Evolutionary conservation across 2,329 filamentous ascomycete genomes (phyloP), one percentile per base, ranked within the genome.

Genomic region (Xylaria sp.): DNA sequence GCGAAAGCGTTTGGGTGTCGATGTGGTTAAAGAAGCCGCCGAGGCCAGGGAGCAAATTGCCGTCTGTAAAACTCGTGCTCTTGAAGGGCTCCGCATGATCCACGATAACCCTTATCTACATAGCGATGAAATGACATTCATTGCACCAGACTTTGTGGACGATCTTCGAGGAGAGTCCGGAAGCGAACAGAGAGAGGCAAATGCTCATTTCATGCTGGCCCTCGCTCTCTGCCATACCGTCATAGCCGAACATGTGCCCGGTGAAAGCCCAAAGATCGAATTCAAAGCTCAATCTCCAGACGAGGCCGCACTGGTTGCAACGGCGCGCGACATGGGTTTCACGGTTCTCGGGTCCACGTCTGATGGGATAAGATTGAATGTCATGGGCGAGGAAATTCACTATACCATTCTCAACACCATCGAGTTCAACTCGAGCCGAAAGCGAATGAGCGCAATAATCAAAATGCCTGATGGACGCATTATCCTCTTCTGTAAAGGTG

Each of bases 231-330:
- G 96, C 76, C 96, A 99, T 79, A 97, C 94, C 0, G 96, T 99
- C 69, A 95, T 99, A 70, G 92, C 95, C 0, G 96, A 99, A 79
- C 90, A 90, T 71, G 89, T 90, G 0, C 93, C 94, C 0, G 95
- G 94, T n/a, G 93, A 98, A 74, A 92, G 91, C 36, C 95, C 96
- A 0, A 92, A 87, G 79, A 96, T 99, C 76, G 88, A 94, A 33
- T 99, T 97, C 86, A 98, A 97, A 82, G 96, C 96, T 0, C 96
- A 99, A 78, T 98, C 94, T 48, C 96, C 96, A 0, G 96, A 99
- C 77, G 96, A 99, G 81, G 94, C 96, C 63, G 96, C 96, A 13
- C 85, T 99, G 15, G 96, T 99, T 7, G 89, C 94, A 20, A 98
- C 97, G 31, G 96, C 97, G 69, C 92, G 94, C 66, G 97, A 99